These are phyloP conservation scores for Aspergillus cavernicola DNA, from an alignment of 495 filamentous ascomycete genomes.

Conservation along the genomic window DNA sequence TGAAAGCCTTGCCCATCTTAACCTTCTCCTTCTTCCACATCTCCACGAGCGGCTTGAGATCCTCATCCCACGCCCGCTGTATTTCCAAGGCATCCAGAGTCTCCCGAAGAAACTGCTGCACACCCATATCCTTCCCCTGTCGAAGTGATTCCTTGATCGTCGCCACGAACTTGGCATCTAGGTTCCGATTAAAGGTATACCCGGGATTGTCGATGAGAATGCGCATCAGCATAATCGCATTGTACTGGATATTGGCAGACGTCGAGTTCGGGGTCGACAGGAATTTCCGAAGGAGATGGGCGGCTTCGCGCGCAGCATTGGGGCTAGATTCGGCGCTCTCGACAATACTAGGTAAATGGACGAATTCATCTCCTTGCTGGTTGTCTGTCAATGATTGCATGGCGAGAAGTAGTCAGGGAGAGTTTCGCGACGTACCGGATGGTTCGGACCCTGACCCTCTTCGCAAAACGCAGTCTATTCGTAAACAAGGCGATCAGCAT, in stretches of 20 bases:
- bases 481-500: slow-evolving; percentile 7
- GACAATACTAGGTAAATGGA: slow-evolving; percentile 92
- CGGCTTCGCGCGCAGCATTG: slow-evolving; percentile 72
- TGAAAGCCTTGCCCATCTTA: slow-evolving; percentile 17
- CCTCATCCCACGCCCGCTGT: slow-evolving; percentile 67
- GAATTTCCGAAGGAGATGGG: slow-evolving; percentile 74
- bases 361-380: slow-evolving; percentile 74
- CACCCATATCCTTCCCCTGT: slow-evolving; percentile 65
- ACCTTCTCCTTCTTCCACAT: slow-evolving; percentile 91
- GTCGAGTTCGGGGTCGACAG: slow-evolving; percentile 63
- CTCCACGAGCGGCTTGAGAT: slow-evolving; percentile 58
- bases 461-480: slow-evolving; percentile 70
- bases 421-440: slow-evolving; percentile 47
- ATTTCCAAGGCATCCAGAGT: slow-evolving; percentile 72
- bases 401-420: neutral
- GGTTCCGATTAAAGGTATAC: slow-evolving; percentile 76
- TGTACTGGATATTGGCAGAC: slow-evolving; percentile 77
- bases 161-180: slow-evolving; percentile 76
- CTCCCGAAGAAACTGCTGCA: slow-evolving; percentile 80
- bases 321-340: slow-evolving; percentile 92
- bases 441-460: slow-evolving; percentile 60
- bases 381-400: neutral
- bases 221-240: slow-evolving; percentile 91
- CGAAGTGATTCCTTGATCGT: slow-evolving; percentile 73
- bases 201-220: slow-evolving; percentile 94